Base-by-base conservation (phyloP, 345 rosid species). In the Arabis alpina region DNA sequence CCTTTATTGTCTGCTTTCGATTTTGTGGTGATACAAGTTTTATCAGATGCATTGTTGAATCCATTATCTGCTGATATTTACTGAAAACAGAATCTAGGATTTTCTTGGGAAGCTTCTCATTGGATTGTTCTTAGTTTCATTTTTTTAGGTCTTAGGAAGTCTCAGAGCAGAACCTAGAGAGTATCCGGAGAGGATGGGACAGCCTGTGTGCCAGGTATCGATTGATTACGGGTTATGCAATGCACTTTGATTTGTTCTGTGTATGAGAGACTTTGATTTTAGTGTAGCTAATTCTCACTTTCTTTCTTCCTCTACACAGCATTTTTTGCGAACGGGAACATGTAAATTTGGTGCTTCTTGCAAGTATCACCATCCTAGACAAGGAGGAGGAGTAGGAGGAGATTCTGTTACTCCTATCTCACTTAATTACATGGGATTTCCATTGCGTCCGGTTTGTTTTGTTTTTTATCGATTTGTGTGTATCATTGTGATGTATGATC, bases 291-390 rank as follows among this genome's bases (percentile, higher is more conserved):
- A 40, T 32, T 62, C 54, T 61, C 37, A 61, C 30, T 11, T 61
- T 23, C 43, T 50, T 41, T 59, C 55, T 27, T 48, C 6, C 28
- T 51, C 59, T 45, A 34, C 80, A 70, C 92, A 94, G 99, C 88
- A 86, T 76, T 94, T 76, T 67, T 77, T 89, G 96, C 77, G 88
- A 82, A 91, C 91, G 1, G 99, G 97, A 56, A 82, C 86, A 7
- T 94, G 99, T 71, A 94, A 88, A 79, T 94, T 89, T 66, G 99
- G 98, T 67, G 85, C 88, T 66, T 88, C 98, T 53, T 94, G 99
- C 79, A 94, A 92, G 80, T 92, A 84, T 79, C 88, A 89, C 74
- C 99, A 94, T 75, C 98, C 98, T 13, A 87, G 81, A 78, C 93
- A 81, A 72, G 93, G 85, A 61, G 81, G 70, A 61, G 81, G 68